Conservation (phyloP, 345 rosid genomes). For the Eucalyptus shirleyi region DNA sequence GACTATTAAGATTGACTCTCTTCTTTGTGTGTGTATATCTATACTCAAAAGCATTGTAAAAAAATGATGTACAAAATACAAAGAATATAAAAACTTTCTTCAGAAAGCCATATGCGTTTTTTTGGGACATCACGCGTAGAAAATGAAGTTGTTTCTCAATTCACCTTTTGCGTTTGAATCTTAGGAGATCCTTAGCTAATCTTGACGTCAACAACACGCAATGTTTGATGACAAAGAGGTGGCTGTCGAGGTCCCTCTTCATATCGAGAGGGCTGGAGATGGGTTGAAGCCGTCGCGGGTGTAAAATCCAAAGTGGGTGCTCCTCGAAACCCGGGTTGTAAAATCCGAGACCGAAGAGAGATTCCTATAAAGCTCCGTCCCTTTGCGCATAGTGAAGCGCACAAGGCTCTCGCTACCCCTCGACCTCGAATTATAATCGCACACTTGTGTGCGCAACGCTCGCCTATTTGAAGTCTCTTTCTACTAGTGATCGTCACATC, state of each 20-base stretch:
- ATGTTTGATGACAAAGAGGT: not conserved
- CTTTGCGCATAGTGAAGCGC: not conserved
- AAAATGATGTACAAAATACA: no score
- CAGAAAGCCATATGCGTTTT: no score
- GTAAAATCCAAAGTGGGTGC: not conserved
- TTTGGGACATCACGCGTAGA: not conserved
- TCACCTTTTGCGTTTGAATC: not conserved
- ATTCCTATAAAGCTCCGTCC: not conserved
- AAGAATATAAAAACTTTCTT: no score
- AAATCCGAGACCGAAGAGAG: not conserved
- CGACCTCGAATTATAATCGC: not conserved
- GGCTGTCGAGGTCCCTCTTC: no score
- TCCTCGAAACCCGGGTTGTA: not conserved
- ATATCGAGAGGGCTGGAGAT: not conserved
- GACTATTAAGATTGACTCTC: no score
- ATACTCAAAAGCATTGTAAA: no score
- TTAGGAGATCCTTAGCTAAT: not conserved
- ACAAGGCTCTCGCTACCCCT: not conserved
- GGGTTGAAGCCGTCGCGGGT: not conserved
- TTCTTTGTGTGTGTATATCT: no score
- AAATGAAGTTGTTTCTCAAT: not conserved
- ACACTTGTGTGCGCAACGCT: not conserved
- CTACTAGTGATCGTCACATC: not conserved
- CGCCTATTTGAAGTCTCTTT: not conserved
- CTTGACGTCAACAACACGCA: not conserved